Evolutionary conservation across 75 land plant genomes (phyloP).

Genomic region (Pinus albicaulis): DNA sequence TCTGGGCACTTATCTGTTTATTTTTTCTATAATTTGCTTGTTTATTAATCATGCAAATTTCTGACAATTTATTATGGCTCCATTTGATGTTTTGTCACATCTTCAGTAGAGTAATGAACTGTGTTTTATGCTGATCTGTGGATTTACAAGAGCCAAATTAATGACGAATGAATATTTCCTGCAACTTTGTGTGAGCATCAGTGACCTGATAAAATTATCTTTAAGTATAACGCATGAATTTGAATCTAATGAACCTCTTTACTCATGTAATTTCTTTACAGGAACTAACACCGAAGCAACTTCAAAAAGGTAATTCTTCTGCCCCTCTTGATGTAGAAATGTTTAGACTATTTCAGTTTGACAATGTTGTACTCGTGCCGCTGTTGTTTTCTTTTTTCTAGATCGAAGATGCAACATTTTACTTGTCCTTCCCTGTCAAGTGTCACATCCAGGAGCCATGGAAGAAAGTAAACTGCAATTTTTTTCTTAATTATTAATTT

Average conservation of each 20-base stretch:
- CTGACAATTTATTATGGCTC: not conserved
- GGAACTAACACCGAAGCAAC: conserved; percentile 72
- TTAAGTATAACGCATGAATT: not conserved
- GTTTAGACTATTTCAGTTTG: not conserved
- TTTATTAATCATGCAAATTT: not conserved
- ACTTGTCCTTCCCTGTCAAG: not conserved
- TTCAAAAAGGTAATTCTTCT: conserved; percentile 70
- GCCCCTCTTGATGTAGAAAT: not conserved
- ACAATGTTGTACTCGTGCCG: not conserved
- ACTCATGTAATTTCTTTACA: conserved; percentile 17
- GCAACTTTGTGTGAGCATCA: not conserved
- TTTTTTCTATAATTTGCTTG: not conserved
- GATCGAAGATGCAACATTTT: not conserved
- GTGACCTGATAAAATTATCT: not conserved
- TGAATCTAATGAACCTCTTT: not conserved
- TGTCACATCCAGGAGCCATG: not conserved
- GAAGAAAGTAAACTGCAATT: not conserved
- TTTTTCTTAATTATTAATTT: not conserved
- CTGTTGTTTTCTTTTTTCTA: not conserved
- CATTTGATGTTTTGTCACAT: not conserved
- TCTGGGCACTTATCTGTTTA: no score
- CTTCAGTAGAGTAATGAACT: not conserved
- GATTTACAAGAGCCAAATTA: not conserved
- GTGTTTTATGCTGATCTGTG: not conserved
- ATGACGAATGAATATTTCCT: not conserved